Conservation (phyloP, 352 stramenopile species). For the Pythium brachiatum region DNA sequence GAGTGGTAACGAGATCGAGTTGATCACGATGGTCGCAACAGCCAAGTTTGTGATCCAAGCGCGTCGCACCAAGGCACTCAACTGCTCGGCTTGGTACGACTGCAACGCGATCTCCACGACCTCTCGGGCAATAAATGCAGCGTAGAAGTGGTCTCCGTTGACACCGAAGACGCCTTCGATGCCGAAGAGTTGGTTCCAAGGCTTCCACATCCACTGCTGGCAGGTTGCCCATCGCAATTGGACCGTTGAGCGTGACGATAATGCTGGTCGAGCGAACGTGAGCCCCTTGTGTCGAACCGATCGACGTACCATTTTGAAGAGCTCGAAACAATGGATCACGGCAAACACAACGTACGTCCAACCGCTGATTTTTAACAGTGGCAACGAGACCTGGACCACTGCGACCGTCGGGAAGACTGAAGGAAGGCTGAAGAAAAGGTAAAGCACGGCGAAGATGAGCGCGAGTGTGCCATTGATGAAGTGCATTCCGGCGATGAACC, state of each 20-base stretch:
- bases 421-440: conserved; percentile 22
- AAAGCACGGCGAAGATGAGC: conserved; percentile 8
- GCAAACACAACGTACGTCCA: conserved; percentile 11
- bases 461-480: conserved; percentile 17
- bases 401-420: conserved; percentile 8
- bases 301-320: not conserved
- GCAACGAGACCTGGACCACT: not conserved
- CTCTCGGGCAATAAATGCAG: conserved; percentile 11
- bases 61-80: conserved; percentile 7
- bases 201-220: not conserved
- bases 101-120: conserved; percentile 16
- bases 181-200: conserved; percentile 13
- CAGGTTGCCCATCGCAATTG: not conserved
- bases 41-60: conserved; percentile 17
- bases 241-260: not conserved
- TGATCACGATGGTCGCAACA: conserved; percentile 12
- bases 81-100: conserved; percentile 13
- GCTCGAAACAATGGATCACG: conserved; percentile 4
- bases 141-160: conserved; percentile 17
- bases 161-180: conserved; percentile 12
- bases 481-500: conserved; percentile 17
- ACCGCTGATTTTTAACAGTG: conserved; percentile 2
- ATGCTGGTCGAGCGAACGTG: not conserved
- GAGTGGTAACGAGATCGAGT: conserved; percentile 17
- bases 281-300: not conserved